These are phyloP conservation scores for Neonectria coccinea DNA, from an alignment of 2,329 filamentous ascomycete genomes.

Conservation along the genomic window DNA sequence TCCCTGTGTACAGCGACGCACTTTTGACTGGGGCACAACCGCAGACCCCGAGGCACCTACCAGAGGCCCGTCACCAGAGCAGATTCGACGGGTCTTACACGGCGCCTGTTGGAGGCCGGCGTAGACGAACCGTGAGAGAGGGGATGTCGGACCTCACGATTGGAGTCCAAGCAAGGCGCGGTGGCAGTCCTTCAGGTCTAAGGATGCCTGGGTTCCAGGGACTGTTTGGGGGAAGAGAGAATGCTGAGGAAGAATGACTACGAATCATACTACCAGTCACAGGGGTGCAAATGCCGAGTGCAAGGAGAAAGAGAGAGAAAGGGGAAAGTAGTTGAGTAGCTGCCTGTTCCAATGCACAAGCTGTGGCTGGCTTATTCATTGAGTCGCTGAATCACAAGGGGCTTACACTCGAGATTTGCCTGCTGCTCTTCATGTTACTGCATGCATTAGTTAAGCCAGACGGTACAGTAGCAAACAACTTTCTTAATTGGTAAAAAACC, in stretches of 20 bases:
- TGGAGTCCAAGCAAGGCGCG: slow-evolving; percentile 35
- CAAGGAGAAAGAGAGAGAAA: not conserved
- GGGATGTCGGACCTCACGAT: not conserved
- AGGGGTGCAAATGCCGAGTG: not conserved
- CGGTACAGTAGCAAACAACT: not conserved
- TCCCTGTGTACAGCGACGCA: slow-evolving; percentile 41
- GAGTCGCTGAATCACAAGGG: too few species aligned
- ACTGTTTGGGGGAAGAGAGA: slow-evolving; percentile 62
- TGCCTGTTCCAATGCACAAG: not conserved
- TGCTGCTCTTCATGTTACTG: not conserved
- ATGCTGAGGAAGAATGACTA: slow-evolving; percentile 53
- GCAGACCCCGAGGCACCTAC: slow-evolving; percentile 40
- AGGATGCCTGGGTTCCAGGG: slow-evolving; percentile 58
- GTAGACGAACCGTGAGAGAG: slow-evolving; percentile 13
- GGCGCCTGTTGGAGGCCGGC: slow-evolving; percentile 33
- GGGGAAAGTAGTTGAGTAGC: not conserved
- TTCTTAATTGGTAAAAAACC: not conserved
- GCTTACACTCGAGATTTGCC: not conserved
- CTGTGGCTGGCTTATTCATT: not conserved
- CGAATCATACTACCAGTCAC: not conserved
- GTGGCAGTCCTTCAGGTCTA: slow-evolving; percentile 53
- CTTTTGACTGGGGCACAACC: slow-evolving; percentile 34
- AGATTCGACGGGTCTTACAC: slow-evolving; percentile 39
- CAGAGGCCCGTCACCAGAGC: slow-evolving; percentile 43
- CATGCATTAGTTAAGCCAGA: not conserved